Evolutionary conservation across 1,139 yeast genomes (phyloP), one percentile per base, ranked within the genome.

Genomic region (Scheffersomyces insectosa): DNA sequence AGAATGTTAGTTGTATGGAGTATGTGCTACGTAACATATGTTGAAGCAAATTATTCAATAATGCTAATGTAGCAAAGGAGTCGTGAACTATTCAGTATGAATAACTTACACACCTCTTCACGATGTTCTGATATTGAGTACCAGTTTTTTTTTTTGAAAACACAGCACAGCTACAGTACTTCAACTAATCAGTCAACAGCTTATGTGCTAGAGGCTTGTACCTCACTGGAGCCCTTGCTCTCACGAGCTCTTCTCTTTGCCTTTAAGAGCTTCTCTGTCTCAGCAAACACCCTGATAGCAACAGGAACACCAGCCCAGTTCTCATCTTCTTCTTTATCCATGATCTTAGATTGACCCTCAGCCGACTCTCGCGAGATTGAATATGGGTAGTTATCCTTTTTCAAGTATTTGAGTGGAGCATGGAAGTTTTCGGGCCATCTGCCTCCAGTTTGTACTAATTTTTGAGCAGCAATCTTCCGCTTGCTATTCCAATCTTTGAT

Each of bases 401-500:
- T 45, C 38, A 74, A 59, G 37, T 54, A 48, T 47, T 62, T 60
- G 14, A 72, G 55, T 0, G 96, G 96, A 2, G 95, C 83, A 55
- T 89, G 78, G 65, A 89, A 88, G 50, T 83, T 82, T 23, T 67
- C 74, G 0, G 97, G 98, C 98, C 98, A 90, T 33, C 73, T 60
- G 29, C 80, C 84, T 11, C 78, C 75, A 3, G 70, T 65, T 28
- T 65, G 57, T n/a, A 58, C 65, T 38, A 90, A 66, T 16, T 65
- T 67, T n/a, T 63, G 46, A 0, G 85, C 88, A 0, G 97, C 97
- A 46, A 72, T 62, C 39, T 65, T 65, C 29, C 96, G 72, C 54
- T 74, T 67, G 1, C 52, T 60, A 55, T 82, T 80, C 96, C 97
- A 93, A 25, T 89, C 90, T 51, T 82, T 83, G 40, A 91, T 57